Percentiles rank a stretch among this genome's conserved stretches.
phyloP scores from a whole-genome alignment of 768 basidiomycete genomes.

The Russula sp. region DNA sequence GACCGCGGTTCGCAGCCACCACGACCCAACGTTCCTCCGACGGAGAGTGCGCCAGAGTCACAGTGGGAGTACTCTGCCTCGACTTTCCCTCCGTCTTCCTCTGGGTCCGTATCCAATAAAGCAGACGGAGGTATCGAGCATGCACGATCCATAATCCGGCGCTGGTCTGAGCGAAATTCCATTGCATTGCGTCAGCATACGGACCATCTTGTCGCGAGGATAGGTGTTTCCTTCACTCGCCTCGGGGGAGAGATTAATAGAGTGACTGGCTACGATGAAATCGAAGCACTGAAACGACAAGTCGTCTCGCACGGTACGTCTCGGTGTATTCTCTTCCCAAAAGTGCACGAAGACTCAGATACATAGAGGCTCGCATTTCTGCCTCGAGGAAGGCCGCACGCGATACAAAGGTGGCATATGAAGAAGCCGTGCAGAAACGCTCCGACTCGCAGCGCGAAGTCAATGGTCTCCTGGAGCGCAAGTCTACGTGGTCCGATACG shows the following conservation, averaged over 20 bases:
- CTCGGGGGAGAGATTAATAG: conserved; percentile 77
- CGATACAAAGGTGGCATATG: conserved; percentile 67
- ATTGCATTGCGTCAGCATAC: conserved; percentile 43
- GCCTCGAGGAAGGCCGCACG: conserved; percentile 58
- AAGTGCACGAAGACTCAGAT: conserved; percentile 6
- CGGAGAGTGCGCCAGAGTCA: neutral
- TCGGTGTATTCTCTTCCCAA: conserved; percentile 11
- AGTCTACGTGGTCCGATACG: conserved; percentile 83
- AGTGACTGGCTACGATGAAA: conserved; percentile 87
- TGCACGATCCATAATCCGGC: conserved; percentile 23
- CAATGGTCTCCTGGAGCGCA: conserved; percentile 90
- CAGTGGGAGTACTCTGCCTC: too few species aligned
- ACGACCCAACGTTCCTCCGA: neutral
- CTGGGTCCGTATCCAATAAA: neutral
- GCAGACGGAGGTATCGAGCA: neutral
- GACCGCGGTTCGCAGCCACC: conserved; percentile 3
- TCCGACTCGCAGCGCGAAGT: conserved; percentile 90
- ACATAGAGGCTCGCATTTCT: conserved; percentile 66
- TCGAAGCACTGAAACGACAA: conserved; percentile 69
- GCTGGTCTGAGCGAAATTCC: conserved; percentile 38
- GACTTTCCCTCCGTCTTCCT: neutral
- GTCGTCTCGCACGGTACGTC: conserved; percentile 76
- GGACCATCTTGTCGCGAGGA: conserved; percentile 49
- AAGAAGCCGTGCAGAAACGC: conserved; percentile 69
- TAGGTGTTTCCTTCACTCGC: conserved; percentile 57